Conservation (phyloP, 2,329 filamentous ascomycete genomes). For the Fusarium tuaranense region DNA sequence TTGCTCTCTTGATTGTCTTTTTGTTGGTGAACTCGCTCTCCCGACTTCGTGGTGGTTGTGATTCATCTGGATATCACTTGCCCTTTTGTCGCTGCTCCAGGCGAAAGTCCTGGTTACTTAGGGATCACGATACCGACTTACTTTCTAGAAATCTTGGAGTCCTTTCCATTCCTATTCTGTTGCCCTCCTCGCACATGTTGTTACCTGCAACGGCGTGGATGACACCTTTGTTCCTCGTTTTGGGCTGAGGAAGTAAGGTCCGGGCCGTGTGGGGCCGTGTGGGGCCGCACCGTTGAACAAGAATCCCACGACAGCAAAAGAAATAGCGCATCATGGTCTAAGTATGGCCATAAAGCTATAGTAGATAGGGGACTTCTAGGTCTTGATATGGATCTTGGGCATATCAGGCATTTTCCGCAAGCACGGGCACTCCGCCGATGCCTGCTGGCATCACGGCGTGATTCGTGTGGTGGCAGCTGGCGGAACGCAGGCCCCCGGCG, state of each 20-base stretch:
- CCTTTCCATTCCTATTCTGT: too few relatives aligned
- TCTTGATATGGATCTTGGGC: too few relatives aligned
- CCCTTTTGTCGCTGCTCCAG: background rate
- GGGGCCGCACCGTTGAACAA: background rate
- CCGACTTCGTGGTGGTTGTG: background rate
- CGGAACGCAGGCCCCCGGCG: background rate
- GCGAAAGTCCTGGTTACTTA: background rate
- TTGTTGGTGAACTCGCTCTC: background rate
- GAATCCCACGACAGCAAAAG: background rate
- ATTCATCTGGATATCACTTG: background rate
- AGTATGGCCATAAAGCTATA: background rate
- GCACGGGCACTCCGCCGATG: background rate
- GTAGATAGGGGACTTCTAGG: background rate
- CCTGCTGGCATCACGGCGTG: background rate
- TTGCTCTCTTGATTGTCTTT: background rate
- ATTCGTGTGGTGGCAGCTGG: too few relatives aligned
- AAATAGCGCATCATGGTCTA: background rate
- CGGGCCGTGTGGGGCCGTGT: background rate
- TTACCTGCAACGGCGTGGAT: too few relatives aligned
- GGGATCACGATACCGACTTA: too few relatives aligned
- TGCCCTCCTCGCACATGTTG: background rate
- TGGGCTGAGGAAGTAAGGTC: background rate
- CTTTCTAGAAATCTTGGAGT: too few relatives aligned
- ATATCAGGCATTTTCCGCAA: background rate
- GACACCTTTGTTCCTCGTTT: background rate